Evolutionary conservation across 805 yeast genomes (phyloP).

Genomic region (Cyberlindnera suaveolens): DNA sequence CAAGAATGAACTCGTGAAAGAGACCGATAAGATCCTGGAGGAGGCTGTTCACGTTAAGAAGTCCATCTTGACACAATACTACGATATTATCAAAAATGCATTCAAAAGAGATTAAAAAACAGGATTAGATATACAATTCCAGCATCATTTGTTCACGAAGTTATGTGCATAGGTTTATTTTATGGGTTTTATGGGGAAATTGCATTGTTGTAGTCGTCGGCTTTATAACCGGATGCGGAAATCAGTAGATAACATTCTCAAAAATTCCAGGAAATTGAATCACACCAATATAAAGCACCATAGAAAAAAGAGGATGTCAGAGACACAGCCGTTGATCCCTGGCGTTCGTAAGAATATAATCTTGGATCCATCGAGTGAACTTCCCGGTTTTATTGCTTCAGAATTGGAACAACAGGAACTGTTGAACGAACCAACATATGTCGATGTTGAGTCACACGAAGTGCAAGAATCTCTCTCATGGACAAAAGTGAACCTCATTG

Average conservation of each 20-base stretch:
- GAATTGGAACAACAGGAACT: constrained; percentile 27
- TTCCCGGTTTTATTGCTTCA: constrained; percentile 30
- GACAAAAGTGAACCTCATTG: constrained; percentile 25
- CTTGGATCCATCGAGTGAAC: constrained; percentile 26
- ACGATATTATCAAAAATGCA: constrained; percentile 21
- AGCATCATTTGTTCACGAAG: too few relatives aligned
- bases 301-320: constrained; percentile 4
- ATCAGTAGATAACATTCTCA: too few relatives aligned
- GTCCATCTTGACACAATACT: constrained; percentile 17
- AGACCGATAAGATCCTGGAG: constrained; percentile 27
- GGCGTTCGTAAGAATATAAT: constrained; percentile 16
- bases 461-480: constrained; percentile 5
- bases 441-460: constrained; percentile 5
- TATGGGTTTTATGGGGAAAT: too few relatives aligned
- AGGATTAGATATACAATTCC: neutral
- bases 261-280: too few relatives aligned
- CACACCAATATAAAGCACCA: neutral
- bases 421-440: constrained; percentile 14
- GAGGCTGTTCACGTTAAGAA: constrained; percentile 25
- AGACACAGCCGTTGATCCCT: constrained; percentile 14
- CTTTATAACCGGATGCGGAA: too few relatives aligned
- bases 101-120: constrained; percentile 13
- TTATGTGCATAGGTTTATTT: too few relatives aligned
- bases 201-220: too few relatives aligned
- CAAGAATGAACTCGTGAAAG: constrained; percentile 27